phyloP scores from a whole-genome alignment of 805 yeast genomes.

The Kodamaea laetipori region DNA sequence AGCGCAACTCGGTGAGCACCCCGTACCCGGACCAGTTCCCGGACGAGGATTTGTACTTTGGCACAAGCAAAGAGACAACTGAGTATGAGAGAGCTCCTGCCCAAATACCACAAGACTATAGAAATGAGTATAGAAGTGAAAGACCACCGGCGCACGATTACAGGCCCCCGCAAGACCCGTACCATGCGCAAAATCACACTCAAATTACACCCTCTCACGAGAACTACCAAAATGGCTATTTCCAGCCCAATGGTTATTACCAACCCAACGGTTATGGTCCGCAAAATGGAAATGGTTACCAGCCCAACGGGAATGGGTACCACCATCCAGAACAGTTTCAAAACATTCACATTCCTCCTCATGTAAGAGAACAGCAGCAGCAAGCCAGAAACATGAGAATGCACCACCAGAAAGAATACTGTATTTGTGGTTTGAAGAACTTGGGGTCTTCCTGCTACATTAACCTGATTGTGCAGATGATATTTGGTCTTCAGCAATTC shows the following conservation, averaged over 20 bases:
- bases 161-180: neutral
- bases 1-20: neutral
- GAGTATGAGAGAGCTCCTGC: neutral
- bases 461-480: slow-evolving; percentile 70
- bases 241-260: neutral
- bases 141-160: neutral
- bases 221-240: neutral
- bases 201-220: neutral
- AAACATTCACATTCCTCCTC: slow-evolving; percentile 27
- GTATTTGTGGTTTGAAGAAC: slow-evolving; percentile 65
- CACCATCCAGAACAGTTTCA: neutral
- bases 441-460: slow-evolving; percentile 77
- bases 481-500: slow-evolving; percentile 57
- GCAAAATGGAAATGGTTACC: neutral
- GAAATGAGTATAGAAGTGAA: neutral
- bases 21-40: neutral
- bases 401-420: slow-evolving; percentile 38
- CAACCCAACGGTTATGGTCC: neutral
- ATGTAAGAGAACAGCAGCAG: slow-evolving; percentile 27
- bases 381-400: slow-evolving; percentile 14
- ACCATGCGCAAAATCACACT: neutral
- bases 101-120: neutral
- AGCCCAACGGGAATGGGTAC: slow-evolving; percentile 3
- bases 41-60: slow-evolving; percentile 1
- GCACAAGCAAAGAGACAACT: neutral